A percentile compares a stretch with the other conserved stretches of the same genome.
phyloP scores from a whole-genome alignment of 495 filamentous ascomycete genomes.

The Trichoderma orchidacearum region DNA sequence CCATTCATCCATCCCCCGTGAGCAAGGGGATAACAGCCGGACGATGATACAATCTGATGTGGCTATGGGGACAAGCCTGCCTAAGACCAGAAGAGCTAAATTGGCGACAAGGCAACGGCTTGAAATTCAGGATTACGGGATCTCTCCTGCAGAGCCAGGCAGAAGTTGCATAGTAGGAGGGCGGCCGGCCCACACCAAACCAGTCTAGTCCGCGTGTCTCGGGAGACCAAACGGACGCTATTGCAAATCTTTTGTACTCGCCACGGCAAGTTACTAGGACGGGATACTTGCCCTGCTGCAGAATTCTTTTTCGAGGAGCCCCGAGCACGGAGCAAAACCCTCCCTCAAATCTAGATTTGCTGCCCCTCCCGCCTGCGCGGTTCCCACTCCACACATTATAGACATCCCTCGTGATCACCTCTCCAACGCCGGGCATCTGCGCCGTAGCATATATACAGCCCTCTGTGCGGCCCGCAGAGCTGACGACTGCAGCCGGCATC shows the following conservation, averaged over 20 bases:
- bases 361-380: not conserved
- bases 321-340: not conserved
- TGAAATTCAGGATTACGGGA: not conserved
- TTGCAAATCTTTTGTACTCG: not conserved
- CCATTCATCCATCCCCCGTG: too few relatives aligned
- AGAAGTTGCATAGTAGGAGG: not conserved
- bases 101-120: not conserved
- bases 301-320: too few relatives aligned
- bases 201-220: too few relatives aligned
- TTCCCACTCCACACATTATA: not conserved
- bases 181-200: not conserved
- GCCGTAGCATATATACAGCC: not conserved
- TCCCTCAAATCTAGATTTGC: conserved; percentile 1
- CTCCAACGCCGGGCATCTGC: too few relatives aligned
- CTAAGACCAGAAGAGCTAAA: not conserved
- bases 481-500: too few relatives aligned
- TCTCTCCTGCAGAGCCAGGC: not conserved
- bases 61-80: not conserved
- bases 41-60: not conserved
- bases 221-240: too few relatives aligned
- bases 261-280: too few relatives aligned
- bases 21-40: too few relatives aligned
- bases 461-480: too few relatives aligned
- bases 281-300: too few relatives aligned
- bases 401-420: not conserved